A percentile compares a stretch with the other conserved stretches of the same genome.
Conservation (phyloP, 129 eudicot species). For the Gnaphalium uliginosum region DNA sequence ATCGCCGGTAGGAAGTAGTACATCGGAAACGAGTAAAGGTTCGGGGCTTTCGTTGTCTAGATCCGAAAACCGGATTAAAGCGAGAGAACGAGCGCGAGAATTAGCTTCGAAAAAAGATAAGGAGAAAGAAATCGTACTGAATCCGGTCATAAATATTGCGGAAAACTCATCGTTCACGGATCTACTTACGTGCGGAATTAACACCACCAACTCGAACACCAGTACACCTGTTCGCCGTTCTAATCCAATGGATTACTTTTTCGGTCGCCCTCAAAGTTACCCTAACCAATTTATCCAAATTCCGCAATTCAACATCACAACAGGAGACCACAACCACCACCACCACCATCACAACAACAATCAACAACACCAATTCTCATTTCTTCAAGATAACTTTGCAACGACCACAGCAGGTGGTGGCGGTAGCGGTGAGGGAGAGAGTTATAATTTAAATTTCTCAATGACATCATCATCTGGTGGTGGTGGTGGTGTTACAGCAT, state of each 20-base stretch:
- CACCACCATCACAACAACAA: conserved; percentile 37
- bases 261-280: conserved; percentile 29
- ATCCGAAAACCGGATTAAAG: conserved; percentile 69
- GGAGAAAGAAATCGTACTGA: conserved; percentile 41
- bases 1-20: conserved; percentile 74
- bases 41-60: conserved; percentile 78
- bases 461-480: conserved; percentile 42
- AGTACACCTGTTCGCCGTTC: not conserved
- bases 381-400: conserved; percentile 55
- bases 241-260: conserved; percentile 50
- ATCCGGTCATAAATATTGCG: conserved; percentile 42
- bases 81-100: conserved; percentile 75
- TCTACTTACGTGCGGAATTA: conserved; percentile 60
- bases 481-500: conserved; percentile 14
- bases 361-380: conserved; percentile 62
- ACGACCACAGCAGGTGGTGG: conserved; percentile 42
- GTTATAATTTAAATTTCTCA: conserved; percentile 66
- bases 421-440: conserved; percentile 41
- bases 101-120: conserved; percentile 66
- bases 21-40: conserved; percentile 81
- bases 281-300: conserved; percentile 25
- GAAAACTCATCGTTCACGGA: conserved; percentile 78
- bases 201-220: conserved; percentile 4
- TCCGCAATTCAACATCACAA: conserved; percentile 38
- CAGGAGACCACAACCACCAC: conserved; percentile 5